phyloP scores from a whole-genome alignment of 768 basidiomycete genomes.

The Boletus insuetus region DNA sequence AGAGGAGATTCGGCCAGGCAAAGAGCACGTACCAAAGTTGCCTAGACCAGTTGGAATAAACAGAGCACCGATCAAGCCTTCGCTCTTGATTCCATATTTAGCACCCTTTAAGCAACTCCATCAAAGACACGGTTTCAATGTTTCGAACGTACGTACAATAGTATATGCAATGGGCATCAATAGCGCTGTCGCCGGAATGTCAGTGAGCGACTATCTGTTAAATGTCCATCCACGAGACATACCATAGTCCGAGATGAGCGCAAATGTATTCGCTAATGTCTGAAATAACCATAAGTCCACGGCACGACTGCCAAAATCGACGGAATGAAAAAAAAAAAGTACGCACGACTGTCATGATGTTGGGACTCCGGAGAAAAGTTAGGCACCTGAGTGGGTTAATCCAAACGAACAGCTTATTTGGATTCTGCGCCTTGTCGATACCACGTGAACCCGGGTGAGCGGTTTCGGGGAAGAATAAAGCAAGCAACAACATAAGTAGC shows the following conservation, averaged over 20 bases:
- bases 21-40: constrained; percentile 15
- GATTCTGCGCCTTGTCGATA: constrained; percentile 42
- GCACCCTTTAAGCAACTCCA: constrained; percentile 41
- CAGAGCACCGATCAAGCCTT: constrained; percentile 20
- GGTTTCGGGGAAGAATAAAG: constrained; percentile 58
- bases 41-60: constrained; percentile 28
- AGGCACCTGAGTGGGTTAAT: constrained; percentile 59
- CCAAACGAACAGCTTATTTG: constrained; percentile 36
- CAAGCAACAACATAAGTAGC: constrained; percentile 38
- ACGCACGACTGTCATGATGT: constrained; percentile 52
- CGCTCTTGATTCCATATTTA: constrained; percentile 22
- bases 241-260: constrained; percentile 28
- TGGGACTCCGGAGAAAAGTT: constrained; percentile 54
- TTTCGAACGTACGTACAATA: constrained; percentile 41
- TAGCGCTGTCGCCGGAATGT: constrained; percentile 29
- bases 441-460: constrained; percentile 57
- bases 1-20: neutral
- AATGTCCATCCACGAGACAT: constrained; percentile 25
- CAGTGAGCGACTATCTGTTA: neutral
- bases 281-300: constrained; percentile 14
- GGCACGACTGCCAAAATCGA: neutral
- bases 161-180: constrained; percentile 64
- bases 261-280: constrained; percentile 41
- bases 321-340: neutral
- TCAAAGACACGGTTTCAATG: neutral